phyloP scores from a whole-genome alignment of 495 filamentous ascomycete species.

The Letharia lupina region DNA sequence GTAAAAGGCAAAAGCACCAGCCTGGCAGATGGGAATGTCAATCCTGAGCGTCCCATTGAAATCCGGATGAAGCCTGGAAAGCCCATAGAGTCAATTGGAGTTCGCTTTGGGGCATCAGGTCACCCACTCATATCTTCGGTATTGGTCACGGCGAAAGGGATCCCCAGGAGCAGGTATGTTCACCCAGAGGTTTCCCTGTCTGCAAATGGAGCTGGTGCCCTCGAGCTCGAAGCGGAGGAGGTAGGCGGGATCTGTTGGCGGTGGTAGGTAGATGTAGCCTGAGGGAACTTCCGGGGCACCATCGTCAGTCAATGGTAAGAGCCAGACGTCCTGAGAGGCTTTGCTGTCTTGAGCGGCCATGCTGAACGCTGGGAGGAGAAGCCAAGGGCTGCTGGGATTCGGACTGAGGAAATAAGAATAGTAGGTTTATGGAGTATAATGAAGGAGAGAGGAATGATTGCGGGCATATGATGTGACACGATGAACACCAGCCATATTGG shows the following conservation, averaged over 20 bases:
- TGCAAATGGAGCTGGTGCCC: conserved; percentile 90
- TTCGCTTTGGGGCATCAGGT: conserved; percentile 1
- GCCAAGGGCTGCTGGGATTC: background rate
- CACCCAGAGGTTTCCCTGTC: conserved; percentile 88
- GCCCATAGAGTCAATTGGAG: conserved; percentile 24
- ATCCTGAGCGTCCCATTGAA: conserved; percentile 90
- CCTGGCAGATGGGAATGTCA: conserved; percentile 68
- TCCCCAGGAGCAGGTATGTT: conserved; percentile 76
- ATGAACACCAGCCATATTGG: background rate
- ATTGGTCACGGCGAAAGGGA: conserved; percentile 65
- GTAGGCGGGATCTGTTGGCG: conserved; percentile 62
- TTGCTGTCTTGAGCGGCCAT: conserved; percentile 1
- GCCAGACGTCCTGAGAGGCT: conserved; percentile 51
- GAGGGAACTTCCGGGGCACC: conserved; percentile 85
- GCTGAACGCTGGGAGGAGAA: background rate
- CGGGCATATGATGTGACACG: background rate
- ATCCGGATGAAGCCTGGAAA: conserved; percentile 67
- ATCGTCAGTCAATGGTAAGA: conserved; percentile 82
- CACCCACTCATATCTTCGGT: conserved; percentile 78
- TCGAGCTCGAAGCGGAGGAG: conserved; percentile 86
- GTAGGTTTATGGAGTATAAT: background rate
- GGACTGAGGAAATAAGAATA: background rate
- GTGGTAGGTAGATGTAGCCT: conserved; percentile 83
- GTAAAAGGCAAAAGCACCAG: conserved; percentile 96
- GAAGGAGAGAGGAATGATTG: background rate